Percentiles rank a stretch among this genome's conserved stretches.
These are phyloP conservation scores for Bonia amplexicaulis DNA, from an alignment of 176 grass and related monocot genomes.

Conservation along the genomic window DNA sequence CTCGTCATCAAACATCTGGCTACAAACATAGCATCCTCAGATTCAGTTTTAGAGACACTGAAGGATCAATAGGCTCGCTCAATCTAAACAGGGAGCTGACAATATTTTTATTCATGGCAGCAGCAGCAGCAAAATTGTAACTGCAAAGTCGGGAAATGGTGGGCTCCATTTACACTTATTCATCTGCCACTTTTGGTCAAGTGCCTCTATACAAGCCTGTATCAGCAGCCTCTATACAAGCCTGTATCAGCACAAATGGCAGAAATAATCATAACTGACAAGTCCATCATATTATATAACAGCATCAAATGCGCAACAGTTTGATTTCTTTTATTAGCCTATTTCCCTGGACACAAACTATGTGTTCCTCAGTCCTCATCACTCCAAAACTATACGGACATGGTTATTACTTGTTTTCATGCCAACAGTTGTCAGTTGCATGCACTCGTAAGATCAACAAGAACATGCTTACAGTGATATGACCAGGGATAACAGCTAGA, in stretches of 20 bases:
- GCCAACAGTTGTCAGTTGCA: background rate
- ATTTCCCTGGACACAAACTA: background rate
- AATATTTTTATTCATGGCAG: background rate
- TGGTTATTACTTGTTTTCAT: background rate
- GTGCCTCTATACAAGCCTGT: background rate
- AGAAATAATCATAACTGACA: background rate
- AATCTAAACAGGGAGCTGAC: background rate
- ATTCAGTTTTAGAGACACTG: background rate
- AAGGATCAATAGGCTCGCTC: background rate
- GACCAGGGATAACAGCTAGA: background rate
- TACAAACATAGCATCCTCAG: slow-evolving; percentile 3
- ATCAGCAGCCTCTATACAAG: slow-evolving; percentile 2
- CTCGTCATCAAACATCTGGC: background rate
- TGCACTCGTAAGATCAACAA: slow-evolving; percentile 19
- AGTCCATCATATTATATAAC: background rate
- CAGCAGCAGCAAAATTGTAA: background rate
- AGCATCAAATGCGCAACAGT: background rate
- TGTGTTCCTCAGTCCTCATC: background rate
- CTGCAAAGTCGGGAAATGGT: background rate
- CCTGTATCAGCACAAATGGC: background rate
- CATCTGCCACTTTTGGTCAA: background rate
- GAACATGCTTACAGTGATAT: slow-evolving; percentile 10
- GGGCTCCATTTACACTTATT: background rate
- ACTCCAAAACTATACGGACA: background rate
- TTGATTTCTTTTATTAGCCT: background rate